These are phyloP conservation scores for Ajuga reptans DNA, from an alignment of 305 asterid genomes.

Conservation along the genomic window DNA sequence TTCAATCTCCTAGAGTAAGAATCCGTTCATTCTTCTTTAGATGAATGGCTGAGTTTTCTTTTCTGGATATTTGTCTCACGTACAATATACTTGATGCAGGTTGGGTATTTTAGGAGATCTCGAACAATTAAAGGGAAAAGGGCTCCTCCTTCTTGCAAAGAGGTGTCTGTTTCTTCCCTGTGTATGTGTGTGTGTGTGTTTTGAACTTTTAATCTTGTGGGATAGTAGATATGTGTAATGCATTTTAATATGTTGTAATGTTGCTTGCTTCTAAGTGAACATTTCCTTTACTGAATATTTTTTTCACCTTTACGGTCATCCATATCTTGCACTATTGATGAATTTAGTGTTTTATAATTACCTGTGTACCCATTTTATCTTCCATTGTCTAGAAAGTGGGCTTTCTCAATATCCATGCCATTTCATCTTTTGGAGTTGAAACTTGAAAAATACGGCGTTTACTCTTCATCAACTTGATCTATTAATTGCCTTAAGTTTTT, in stretches of 20 bases:
- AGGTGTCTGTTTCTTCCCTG: slow-evolving; percentile 38
- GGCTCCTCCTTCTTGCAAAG: slow-evolving; percentile 76
- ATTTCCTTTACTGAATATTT: not conserved
- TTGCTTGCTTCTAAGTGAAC: not conserved
- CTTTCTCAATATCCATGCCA: not conserved
- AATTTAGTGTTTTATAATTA: not conserved
- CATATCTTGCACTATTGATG: not conserved
- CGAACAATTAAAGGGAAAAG: slow-evolving; percentile 77
- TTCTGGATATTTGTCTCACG: not conserved
- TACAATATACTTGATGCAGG: slow-evolving; percentile 41
- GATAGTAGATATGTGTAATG: not conserved
- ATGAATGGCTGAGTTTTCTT: not conserved
- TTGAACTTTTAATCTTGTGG: not conserved
- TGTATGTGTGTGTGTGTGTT: not conserved
- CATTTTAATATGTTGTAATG: not conserved
- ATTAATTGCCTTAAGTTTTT: too few relatives aligned
- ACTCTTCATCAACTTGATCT: not conserved
- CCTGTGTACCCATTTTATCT: too few relatives aligned
- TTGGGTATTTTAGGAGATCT: slow-evolving; percentile 75
- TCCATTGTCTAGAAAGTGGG: not conserved
- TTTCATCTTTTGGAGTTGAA: not conserved
- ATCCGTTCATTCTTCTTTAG: not conserved
- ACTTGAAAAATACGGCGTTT: not conserved
- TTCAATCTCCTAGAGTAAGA: slow-evolving; percentile 74
- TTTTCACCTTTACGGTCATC: not conserved